A percentile compares a stretch with the other conserved stretches of the same genome.
These are phyloP conservation scores for Elsinoe fawcettii DNA, from an alignment of 2,329 filamentous ascomycete species.

Conservation along the genomic window DNA sequence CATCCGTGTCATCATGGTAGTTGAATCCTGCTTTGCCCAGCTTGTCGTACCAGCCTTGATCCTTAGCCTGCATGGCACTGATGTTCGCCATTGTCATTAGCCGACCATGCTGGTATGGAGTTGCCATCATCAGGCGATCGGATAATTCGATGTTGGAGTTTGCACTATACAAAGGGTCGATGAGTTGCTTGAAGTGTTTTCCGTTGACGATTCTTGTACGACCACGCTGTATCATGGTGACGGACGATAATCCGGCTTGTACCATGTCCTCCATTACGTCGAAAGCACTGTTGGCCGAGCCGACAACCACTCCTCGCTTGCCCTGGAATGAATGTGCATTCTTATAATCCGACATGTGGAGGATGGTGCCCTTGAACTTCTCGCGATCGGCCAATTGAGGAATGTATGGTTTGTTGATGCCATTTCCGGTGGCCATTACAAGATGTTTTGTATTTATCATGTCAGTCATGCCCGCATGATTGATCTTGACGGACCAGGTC, in stretches of 20 bases:
- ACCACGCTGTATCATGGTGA: constrained; percentile 41
- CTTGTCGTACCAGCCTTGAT: constrained; percentile 31
- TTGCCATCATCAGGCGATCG: constrained; percentile 21
- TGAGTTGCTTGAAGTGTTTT: not conserved
- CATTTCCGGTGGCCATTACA: constrained; percentile 29
- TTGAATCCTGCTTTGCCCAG: constrained; percentile 33
- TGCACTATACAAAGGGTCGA: constrained; percentile 21
- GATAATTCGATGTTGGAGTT: constrained; percentile 19
- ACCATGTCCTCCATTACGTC: constrained; percentile 36
- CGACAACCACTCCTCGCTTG: constrained; percentile 38
- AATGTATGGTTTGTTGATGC: constrained; percentile 23
- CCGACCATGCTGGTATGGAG: constrained; percentile 13
- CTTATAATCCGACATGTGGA: constrained; percentile 33
- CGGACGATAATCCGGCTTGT: constrained; percentile 33
- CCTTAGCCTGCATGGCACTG: constrained; percentile 22
- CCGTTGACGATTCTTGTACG: constrained; percentile 25
- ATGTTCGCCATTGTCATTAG: constrained; percentile 17
- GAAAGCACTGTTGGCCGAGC: constrained; percentile 39
- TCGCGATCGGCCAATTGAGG: constrained; percentile 21
- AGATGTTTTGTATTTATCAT: constrained; percentile 25
- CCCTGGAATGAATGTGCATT: constrained; percentile 30
- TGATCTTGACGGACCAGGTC: constrained; percentile 30
- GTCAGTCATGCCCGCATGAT: not conserved
- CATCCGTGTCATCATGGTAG: constrained; percentile 29
- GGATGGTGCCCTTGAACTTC: constrained; percentile 32